Evolutionary conservation across 2,329 filamentous ascomycete species (phyloP).

Genomic region (Cladosporium sphaerospermum): DNA sequence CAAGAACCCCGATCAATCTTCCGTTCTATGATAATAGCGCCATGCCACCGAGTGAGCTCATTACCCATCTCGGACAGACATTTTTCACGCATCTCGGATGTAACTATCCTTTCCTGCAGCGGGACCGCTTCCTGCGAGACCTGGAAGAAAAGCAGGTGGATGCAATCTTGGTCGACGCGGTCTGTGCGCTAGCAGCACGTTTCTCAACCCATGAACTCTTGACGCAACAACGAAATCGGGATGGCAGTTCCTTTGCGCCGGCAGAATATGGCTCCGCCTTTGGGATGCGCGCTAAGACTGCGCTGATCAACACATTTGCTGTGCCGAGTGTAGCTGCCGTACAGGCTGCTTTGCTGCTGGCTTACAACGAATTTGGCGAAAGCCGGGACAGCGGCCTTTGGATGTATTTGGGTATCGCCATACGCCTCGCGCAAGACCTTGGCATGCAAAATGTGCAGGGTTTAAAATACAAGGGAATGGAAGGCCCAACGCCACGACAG

Average conservation of each 20-base stretch:
- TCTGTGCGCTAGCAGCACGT: constrained; percentile 73
- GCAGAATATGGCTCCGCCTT: constrained; percentile 72
- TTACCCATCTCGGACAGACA: constrained; percentile 68
- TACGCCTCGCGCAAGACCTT: constrained; percentile 73
- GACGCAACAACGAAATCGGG: constrained; percentile 45
- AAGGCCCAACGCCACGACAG: constrained; percentile 51
- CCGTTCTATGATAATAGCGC: constrained; percentile 74
- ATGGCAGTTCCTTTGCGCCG: constrained; percentile 37
- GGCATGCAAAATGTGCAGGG: constrained; percentile 78
- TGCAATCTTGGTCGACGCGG: constrained; percentile 77
- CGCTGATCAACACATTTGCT: constrained; percentile 74
- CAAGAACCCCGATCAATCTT: constrained; percentile 38
- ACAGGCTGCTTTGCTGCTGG: constrained; percentile 75
- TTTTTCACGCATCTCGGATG: constrained; percentile 81
- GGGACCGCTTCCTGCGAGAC: constrained; percentile 65
- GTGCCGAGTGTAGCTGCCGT: constrained; percentile 78
- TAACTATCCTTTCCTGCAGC: constrained; percentile 76
- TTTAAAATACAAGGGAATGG: constrained; percentile 52
- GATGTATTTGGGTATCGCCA: constrained; percentile 88
- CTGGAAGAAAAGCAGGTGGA: constrained; percentile 76
- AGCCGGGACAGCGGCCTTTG: constrained; percentile 84
- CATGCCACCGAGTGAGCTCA: constrained; percentile 65
- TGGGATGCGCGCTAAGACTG: constrained; percentile 74
- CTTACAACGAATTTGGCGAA: constrained; percentile 83
- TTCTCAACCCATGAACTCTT: constrained; percentile 61